Conservation (phyloP, 2,329 filamentous ascomycete genomes). For the Cercospora brassicicola region DNA sequence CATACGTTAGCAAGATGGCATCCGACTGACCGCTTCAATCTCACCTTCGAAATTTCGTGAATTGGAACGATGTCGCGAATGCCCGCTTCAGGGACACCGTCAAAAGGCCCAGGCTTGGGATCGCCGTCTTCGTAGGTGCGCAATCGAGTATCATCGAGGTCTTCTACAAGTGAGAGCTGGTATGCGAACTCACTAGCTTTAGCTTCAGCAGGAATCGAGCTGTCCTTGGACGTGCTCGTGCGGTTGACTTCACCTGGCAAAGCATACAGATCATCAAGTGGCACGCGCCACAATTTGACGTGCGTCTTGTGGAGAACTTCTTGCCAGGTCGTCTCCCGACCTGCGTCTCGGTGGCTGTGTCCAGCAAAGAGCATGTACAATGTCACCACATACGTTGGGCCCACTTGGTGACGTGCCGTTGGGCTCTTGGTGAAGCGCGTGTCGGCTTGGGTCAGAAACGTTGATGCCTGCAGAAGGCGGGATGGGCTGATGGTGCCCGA, state of each 20-base stretch:
- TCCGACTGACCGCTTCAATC: not conserved
- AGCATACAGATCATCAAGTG: conserved; percentile 56
- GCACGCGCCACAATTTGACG: conserved; percentile 74
- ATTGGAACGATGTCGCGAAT: conserved; percentile 67
- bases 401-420: conserved; percentile 71
- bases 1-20: not conserved
- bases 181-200: conserved; percentile 68
- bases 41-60: conserved; percentile 70
- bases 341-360: conserved; percentile 61
- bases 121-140: conserved; percentile 65
- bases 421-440: conserved; percentile 71
- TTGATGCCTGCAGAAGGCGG: conserved; percentile 85
- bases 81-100: conserved; percentile 62
- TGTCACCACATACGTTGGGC: conserved; percentile 80
- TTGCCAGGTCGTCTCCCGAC: conserved; percentile 79
- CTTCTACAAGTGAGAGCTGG: conserved; percentile 78
- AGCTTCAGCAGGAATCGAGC: conserved; percentile 30
- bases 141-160: conserved; percentile 70
- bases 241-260: conserved; percentile 34
- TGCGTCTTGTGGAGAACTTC: conserved; percentile 93
- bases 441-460: conserved; percentile 83
- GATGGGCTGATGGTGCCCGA: conserved; percentile 86
- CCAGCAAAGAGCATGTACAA: conserved; percentile 94
- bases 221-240: conserved; percentile 37
- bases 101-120: conserved; percentile 58